These are phyloP conservation scores for Flaveria trinervia DNA, from an alignment of 129 eudicot species.

Conservation along the genomic window DNA sequence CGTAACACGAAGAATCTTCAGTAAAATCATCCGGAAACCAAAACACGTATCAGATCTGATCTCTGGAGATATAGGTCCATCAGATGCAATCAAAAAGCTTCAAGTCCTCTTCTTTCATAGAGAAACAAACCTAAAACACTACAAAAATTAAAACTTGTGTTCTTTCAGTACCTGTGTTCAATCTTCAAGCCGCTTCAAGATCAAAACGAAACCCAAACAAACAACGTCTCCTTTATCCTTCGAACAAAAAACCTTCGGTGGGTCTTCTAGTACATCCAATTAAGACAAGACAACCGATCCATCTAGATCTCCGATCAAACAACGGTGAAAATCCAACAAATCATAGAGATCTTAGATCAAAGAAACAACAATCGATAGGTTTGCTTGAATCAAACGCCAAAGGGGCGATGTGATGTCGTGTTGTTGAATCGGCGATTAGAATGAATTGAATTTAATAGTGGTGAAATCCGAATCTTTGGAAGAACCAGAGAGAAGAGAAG, in stretches of 20 bases:
- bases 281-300: constrained; percentile 3
- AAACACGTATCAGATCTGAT: constrained; percentile 22
- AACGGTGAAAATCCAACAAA: constrained; percentile 23
- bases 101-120: background rate
- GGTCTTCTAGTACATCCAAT: constrained; percentile 9
- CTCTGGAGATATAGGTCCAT: constrained; percentile 20
- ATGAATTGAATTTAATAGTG: too few relatives aligned
- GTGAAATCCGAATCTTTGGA: constrained; percentile 18
- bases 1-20: constrained; percentile 26
- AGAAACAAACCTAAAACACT: constrained; percentile 30
- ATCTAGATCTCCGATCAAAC: constrained; percentile 33
- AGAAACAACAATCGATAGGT: background rate
- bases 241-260: constrained; percentile 8
- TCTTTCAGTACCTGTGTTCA: constrained; percentile 33
- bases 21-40: constrained; percentile 16
- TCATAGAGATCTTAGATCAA: constrained; percentile 18
- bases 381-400: constrained; percentile 33
- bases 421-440: constrained; percentile 19
- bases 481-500: constrained; percentile 8
- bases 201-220: background rate
- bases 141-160: constrained; percentile 10
- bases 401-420: constrained; percentile 20
- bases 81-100: constrained; percentile 11
- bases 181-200: constrained; percentile 17
- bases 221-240: constrained; percentile 17